Percentiles rank a stretch among this genome's conserved stretches.
phyloP scores from a whole-genome alignment of 2,329 filamentous ascomycete species.

The Alternaria metachromatica region DNA sequence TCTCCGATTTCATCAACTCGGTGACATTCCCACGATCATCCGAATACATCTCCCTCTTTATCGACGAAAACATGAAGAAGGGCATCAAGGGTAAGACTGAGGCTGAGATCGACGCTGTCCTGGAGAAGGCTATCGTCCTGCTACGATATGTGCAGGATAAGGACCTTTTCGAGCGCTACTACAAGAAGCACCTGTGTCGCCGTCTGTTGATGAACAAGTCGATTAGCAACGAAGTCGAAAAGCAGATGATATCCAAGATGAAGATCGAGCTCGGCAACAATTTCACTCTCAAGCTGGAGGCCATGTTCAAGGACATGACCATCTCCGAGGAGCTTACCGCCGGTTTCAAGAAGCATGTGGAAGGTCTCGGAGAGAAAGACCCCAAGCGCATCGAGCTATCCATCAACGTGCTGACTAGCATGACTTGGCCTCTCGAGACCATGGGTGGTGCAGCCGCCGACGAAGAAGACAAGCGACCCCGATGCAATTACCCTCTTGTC shows the following conservation, averaged over 20 bases:
- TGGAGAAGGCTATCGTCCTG: conserved; percentile 89
- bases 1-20: conserved; percentile 89
- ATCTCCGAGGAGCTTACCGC: conserved; percentile 83
- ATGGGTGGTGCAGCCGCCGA: conserved; percentile 68
- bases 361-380: conserved; percentile 62
- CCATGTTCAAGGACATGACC: conserved; percentile 97
- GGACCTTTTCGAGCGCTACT: conserved; percentile 95
- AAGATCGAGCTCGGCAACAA: conserved; percentile 95
- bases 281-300: conserved; percentile 91
- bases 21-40: conserved; percentile 74
- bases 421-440: conserved; percentile 92
- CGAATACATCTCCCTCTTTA: conserved; percentile 94
- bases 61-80: conserved; percentile 94
- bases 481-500: conserved; percentile 75
- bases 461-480: conserved; percentile 54
- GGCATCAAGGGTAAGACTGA: conserved; percentile 94
- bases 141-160: conserved; percentile 89
- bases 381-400: conserved; percentile 75
- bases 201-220: conserved; percentile 88
- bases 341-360: conserved; percentile 75
- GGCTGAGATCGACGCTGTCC: conserved; percentile 77
- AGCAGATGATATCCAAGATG: conserved; percentile 95
- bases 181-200: conserved; percentile 94
- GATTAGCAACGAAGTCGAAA: conserved; percentile 89
- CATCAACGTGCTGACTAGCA: conserved; percentile 87